Percentiles rank a stretch among this genome's conserved stretches.
phyloP scores from a whole-genome alignment of 768 basidiomycete genomes.

The Russula virescens region DNA sequence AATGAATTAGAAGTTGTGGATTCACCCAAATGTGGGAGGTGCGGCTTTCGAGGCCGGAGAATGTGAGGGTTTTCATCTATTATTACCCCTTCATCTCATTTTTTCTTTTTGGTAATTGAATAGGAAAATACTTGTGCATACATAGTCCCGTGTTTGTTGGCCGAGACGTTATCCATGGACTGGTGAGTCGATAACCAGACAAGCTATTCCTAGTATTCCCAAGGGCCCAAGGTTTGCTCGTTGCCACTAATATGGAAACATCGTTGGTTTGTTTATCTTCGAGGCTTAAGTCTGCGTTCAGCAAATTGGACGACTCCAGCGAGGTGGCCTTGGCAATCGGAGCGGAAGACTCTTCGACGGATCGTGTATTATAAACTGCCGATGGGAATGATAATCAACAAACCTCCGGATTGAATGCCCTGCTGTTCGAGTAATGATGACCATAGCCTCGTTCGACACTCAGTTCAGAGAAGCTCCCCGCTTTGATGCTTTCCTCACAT shows the following conservation, averaged over 20 bases:
- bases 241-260: too few relatives aligned
- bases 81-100: neutral
- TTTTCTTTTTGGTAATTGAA: too few relatives aligned
- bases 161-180: slow-evolving; percentile 15
- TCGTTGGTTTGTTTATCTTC: too few relatives aligned
- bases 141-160: slow-evolving; percentile 14
- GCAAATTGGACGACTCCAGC: slow-evolving; percentile 2
- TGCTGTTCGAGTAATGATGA: too few relatives aligned
- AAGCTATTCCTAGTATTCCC: too few relatives aligned
- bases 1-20: slow-evolving; percentile 15
- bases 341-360: slow-evolving; percentile 21
- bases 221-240: too few relatives aligned
- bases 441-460: too few relatives aligned
- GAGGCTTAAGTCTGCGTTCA: slow-evolving; percentile 16
- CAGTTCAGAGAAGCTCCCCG: too few relatives aligned
- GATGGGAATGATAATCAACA: slow-evolving; percentile 12
- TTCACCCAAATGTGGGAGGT: slow-evolving; percentile 19
- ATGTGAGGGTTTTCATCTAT: slow-evolving; percentile 1
- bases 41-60: slow-evolving; percentile 17
- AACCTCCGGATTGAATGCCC: slow-evolving; percentile 6
- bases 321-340: slow-evolving; percentile 20
- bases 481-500: too few relatives aligned
- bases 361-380: slow-evolving; percentile 24
- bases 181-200: slow-evolving; percentile 17
- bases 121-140: neutral